phyloP scores from a whole-genome alignment of 306 rosid species.

The Dryas alaskensis region DNA sequence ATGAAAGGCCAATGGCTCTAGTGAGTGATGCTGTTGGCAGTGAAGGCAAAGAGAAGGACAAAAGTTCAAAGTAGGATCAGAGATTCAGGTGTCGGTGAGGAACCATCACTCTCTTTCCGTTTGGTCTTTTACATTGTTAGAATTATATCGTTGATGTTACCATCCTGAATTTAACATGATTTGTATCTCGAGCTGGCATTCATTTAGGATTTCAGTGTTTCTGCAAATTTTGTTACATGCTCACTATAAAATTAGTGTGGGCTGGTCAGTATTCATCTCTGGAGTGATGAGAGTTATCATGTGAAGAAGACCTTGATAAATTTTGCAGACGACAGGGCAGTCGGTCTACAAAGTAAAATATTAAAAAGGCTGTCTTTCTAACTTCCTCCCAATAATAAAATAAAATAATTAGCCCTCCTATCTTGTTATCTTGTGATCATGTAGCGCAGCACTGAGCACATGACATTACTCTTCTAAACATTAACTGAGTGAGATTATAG shows the following conservation, averaged over 20 bases:
- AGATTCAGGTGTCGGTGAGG: constrained; percentile 40
- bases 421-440: no score
- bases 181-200: not conserved
- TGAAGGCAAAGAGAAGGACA: constrained; percentile 64
- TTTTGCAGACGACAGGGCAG: not conserved
- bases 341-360: not conserved
- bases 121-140: constrained; percentile 5
- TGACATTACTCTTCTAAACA: no score
- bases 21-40: constrained; percentile 76
- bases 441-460: no score
- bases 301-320: not conserved
- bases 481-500: no score
- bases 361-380: not conserved
- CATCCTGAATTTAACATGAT: not conserved
- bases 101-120: not conserved
- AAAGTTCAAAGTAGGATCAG: constrained; percentile 38
- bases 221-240: constrained; percentile 8
- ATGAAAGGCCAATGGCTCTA: constrained; percentile 77
- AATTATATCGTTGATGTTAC: not conserved
- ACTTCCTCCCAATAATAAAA: no score
- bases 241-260: not conserved
- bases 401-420: no score
- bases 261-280: not conserved
- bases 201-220: not conserved
- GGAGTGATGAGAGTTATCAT: no score